These are phyloP conservation scores for Ormosia semicastrata DNA, from an alignment of 306 rosid species.

Conservation along the genomic window DNA sequence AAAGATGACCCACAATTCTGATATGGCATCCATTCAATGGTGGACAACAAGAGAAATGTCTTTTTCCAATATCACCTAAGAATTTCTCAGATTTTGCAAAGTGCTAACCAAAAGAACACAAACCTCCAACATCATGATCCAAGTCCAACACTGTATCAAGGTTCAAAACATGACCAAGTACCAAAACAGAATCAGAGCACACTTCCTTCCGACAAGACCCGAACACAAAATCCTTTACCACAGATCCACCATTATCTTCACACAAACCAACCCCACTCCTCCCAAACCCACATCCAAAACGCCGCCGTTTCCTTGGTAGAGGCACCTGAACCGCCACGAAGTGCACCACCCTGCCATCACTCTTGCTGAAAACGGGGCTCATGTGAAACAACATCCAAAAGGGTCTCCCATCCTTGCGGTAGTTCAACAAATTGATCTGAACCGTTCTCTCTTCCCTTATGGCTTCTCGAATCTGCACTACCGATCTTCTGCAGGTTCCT, in stretches of 20 bases:
- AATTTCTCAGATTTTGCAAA: too few species aligned
- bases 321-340: slow-evolving; percentile 89
- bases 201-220: slow-evolving; percentile 83
- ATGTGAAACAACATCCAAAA: slow-evolving; percentile 79
- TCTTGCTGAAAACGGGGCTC: slow-evolving; percentile 61
- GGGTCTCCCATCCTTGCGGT: slow-evolving; percentile 80
- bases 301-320: slow-evolving; percentile 29
- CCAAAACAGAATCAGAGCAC: slow-evolving; percentile 58
- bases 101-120: slow-evolving; percentile 19
- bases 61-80: too few species aligned
- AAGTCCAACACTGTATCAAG: slow-evolving; percentile 34
- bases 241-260: slow-evolving; percentile 21
- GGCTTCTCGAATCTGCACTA: slow-evolving; percentile 81
- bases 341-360: slow-evolving; percentile 58
- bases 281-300: slow-evolving; percentile 17
- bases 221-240: slow-evolving; percentile 38
- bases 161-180: slow-evolving; percentile 39
- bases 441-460: slow-evolving; percentile 59
- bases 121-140: slow-evolving; percentile 58
- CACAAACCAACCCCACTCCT: slow-evolving; percentile 17
- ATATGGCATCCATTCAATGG: too few species aligned
- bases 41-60: too few species aligned
- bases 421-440: slow-evolving; percentile 64
- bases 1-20: not conserved
- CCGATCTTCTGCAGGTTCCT: slow-evolving; percentile 59